These are phyloP conservation scores for Paecilomyces dactylethromorphus DNA, from an alignment of 2,329 filamentous ascomycete species.

Conservation along the genomic window DNA sequence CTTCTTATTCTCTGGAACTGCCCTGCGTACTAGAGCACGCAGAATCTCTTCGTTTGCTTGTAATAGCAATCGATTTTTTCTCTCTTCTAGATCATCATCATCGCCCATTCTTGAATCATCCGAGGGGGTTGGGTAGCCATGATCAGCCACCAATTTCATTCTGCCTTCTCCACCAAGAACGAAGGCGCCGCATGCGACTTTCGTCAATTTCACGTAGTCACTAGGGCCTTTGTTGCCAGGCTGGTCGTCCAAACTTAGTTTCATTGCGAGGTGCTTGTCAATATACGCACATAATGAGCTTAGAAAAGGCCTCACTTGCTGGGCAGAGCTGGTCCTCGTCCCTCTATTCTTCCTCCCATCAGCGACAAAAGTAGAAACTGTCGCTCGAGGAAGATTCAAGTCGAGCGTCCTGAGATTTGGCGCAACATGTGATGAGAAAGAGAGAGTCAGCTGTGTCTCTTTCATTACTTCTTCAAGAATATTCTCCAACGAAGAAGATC, in stretches of 20 bases:
- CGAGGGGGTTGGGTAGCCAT: slow-evolving; percentile 7
- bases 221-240: slow-evolving; percentile 1
- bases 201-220: slow-evolving; percentile 27
- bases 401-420: slow-evolving; percentile 28
- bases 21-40: slow-evolving; percentile 21
- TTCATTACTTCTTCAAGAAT: slow-evolving; percentile 26
- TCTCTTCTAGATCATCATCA: slow-evolving; percentile 13
- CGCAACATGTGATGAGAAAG: slow-evolving; percentile 28
- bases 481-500: slow-evolving; percentile 2
- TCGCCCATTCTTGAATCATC: slow-evolving; percentile 8
- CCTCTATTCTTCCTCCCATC: slow-evolving; percentile 12
- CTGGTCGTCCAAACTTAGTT: slow-evolving; percentile 23
- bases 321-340: slow-evolving; percentile 2
- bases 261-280: slow-evolving; percentile 33
- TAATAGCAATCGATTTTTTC: slow-evolving; percentile 15
- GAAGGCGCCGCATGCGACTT: slow-evolving; percentile 33
- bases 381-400: slow-evolving; percentile 24
- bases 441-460: slow-evolving; percentile 33
- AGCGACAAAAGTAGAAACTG: slow-evolving; percentile 16
- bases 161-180: slow-evolving; percentile 31
- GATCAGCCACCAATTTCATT: slow-evolving; percentile 29
- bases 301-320: slow-evolving; percentile 13
- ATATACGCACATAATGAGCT: slow-evolving; percentile 28
- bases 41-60: slow-evolving; percentile 27
- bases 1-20: slow-evolving; percentile 7